phyloP scores from a whole-genome alignment of 257 asterid species.

The Verbascum thapsus region DNA sequence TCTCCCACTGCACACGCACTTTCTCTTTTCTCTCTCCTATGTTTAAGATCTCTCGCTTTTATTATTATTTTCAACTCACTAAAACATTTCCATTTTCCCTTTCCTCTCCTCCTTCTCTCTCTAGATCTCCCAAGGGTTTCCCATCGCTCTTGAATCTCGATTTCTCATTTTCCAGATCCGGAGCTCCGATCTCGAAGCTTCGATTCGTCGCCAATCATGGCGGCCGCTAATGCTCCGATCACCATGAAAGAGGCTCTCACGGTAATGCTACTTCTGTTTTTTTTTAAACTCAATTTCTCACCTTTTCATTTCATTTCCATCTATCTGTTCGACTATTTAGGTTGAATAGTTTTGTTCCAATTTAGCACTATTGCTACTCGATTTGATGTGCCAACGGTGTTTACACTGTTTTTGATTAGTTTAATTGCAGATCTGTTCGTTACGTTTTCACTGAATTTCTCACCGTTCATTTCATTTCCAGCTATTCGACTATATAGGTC shows the following conservation, averaged over 20 bases:
- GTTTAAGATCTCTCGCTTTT: conserved; percentile 39
- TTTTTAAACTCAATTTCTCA: conserved; percentile 24
- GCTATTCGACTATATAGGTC: conserved; percentile 25
- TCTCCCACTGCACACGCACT: conserved; percentile 19
- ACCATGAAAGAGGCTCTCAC: conserved; percentile 95
- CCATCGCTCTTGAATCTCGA: conserved; percentile 35
- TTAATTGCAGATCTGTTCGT: conserved; percentile 36
- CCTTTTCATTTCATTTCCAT: conserved; percentile 22
- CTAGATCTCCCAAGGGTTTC: conserved; percentile 43
- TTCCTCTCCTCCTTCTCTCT: conserved; percentile 30
- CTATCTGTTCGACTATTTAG: conserved; percentile 26
- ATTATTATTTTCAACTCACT: conserved; percentile 29
- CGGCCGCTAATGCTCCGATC: conserved; percentile 99
- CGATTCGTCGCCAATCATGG: conserved; percentile 72
- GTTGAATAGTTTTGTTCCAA: conserved; percentile 13
- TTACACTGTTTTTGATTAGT: conserved; percentile 10
- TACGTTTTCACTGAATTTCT: conserved; percentile 27
- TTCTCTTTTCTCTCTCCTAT: conserved; percentile 23
- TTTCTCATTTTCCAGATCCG: conserved; percentile 55
- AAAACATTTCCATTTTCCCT: conserved; percentile 29
- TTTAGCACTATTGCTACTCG: conserved; percentile 27
- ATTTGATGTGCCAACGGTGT: conserved; percentile 24
- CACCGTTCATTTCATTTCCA: conserved; percentile 16
- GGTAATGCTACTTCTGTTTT: conserved; percentile 43
- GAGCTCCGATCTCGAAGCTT: conserved; percentile 47